Conservation (phyloP, 306 rosid species). For the Inga oerstediana region DNA sequence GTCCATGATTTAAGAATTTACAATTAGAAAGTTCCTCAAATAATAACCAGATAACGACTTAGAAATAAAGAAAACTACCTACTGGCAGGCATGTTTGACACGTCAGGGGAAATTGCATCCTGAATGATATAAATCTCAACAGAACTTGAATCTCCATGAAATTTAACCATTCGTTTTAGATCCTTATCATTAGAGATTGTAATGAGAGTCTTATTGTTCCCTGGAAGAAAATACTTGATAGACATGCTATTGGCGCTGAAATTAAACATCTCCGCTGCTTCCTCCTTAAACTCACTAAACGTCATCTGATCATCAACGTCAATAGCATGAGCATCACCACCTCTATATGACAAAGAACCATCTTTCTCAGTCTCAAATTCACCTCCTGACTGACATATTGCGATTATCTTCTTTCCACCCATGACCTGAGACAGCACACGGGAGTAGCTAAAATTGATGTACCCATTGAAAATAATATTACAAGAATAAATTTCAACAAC, state of each 20-base stretch:
- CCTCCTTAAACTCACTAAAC: conserved; percentile 71
- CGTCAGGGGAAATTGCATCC: conserved; percentile 58
- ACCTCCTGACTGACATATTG: conserved; percentile 95
- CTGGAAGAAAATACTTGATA: conserved; percentile 90
- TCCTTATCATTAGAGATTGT: conserved; percentile 96
- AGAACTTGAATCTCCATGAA: conserved; percentile 62
- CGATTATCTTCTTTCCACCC: conserved; percentile 72
- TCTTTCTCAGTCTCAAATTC: conserved; percentile 68
- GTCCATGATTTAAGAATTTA: conserved; percentile 32
- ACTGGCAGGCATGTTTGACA: conserved; percentile 89
- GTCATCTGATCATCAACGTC: conserved; percentile 79
- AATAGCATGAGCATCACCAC: conserved; percentile 91
- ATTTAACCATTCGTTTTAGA: conserved; percentile 85
- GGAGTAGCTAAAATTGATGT: conserved; percentile 11
- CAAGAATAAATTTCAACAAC: background rate
- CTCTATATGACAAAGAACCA: conserved; percentile 71
- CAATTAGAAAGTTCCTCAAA: conserved; percentile 24
- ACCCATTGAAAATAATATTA: background rate
- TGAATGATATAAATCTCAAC: conserved; percentile 74
- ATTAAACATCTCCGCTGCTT: conserved; percentile 83
- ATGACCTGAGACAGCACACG: conserved; percentile 53
- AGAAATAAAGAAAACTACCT: conserved; percentile 74
- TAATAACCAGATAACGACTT: conserved; percentile 30
- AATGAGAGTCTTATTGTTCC: conserved; percentile 85
- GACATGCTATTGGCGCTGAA: conserved; percentile 49